Percentiles rank a stretch among this genome's conserved stretches.
phyloP scores from a whole-genome alignment of 129 eudicot genomes.

The Dittrichia graveolens region DNA sequence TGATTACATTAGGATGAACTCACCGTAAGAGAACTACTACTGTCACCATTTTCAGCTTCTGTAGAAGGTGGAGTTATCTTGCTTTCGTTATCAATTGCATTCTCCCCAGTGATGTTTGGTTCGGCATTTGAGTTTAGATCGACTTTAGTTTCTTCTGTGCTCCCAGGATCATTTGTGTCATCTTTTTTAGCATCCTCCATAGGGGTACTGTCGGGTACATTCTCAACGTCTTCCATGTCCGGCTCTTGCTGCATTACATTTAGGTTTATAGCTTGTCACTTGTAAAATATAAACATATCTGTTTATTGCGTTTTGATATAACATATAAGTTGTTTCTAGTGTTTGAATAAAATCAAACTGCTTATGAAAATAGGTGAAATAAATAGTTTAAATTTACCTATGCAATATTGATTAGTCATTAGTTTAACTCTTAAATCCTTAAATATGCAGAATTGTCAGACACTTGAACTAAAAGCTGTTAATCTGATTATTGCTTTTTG shows the following conservation, averaged over 20 bases:
- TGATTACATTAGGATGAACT: conserved; percentile 10
- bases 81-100: conserved; percentile 8
- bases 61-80: background rate
- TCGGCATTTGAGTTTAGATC: conserved; percentile 18
- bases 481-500: background rate
- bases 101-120: conserved; percentile 16
- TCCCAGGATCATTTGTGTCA: background rate
- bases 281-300: background rate
- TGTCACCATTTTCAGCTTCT: conserved; percentile 15
- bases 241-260: conserved; percentile 15
- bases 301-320: too few relatives aligned
- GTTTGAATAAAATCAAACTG: background rate
- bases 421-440: too few relatives aligned
- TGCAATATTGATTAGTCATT: too few relatives aligned
- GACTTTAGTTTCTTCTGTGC: background rate
- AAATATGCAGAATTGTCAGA: too few relatives aligned
- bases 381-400: too few relatives aligned
- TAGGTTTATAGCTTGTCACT: conserved; percentile 4
- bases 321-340: too few relatives aligned
- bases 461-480: background rate
- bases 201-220: background rate
- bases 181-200: conserved; percentile 1
- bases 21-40: background rate
- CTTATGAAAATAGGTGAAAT: background rate
- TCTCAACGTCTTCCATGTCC: background rate